Conservation (phyloP, 179 eudicot species). For the Spergularia azorica region DNA sequence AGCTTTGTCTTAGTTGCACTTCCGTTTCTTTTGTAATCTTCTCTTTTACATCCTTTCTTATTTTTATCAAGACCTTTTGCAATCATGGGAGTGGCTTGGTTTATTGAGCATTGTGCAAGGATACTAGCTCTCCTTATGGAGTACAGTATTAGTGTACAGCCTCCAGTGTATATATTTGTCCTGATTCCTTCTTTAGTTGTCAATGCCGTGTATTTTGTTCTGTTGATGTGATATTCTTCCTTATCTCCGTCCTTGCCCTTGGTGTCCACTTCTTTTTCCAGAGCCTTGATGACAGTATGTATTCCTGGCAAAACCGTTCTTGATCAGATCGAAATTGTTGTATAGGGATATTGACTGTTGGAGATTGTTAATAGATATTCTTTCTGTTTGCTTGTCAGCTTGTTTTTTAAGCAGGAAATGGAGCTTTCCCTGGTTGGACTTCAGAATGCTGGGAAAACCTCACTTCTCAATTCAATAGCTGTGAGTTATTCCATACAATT, state of each 20-base stretch:
- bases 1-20: too few relatives aligned
- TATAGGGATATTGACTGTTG: not conserved
- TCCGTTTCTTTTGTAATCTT: not conserved
- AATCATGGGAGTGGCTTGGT: not conserved
- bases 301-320: not conserved
- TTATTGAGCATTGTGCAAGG: not conserved
- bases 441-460: constrained; percentile 95
- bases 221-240: too few relatives aligned
- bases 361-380: constrained; percentile 4
- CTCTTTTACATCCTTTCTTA: not conserved
- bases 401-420: constrained; percentile 97
- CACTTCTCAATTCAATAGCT: constrained; percentile 82
- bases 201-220: not conserved
- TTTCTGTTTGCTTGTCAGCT: constrained; percentile 43
- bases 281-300: too few relatives aligned
- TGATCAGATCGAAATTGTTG: not conserved
- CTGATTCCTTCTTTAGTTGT: not conserved
- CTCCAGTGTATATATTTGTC: not conserved
- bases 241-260: too few relatives aligned
- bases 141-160: not conserved
- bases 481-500: constrained; percentile 43
- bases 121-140: not conserved
- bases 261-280: too few relatives aligned
- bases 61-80: not conserved
- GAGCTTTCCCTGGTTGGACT: constrained; percentile 94